These are phyloP conservation scores for Tilletia caries DNA, from an alignment of 1,284 basidiomycete genomes.

Conservation along the genomic window DNA sequence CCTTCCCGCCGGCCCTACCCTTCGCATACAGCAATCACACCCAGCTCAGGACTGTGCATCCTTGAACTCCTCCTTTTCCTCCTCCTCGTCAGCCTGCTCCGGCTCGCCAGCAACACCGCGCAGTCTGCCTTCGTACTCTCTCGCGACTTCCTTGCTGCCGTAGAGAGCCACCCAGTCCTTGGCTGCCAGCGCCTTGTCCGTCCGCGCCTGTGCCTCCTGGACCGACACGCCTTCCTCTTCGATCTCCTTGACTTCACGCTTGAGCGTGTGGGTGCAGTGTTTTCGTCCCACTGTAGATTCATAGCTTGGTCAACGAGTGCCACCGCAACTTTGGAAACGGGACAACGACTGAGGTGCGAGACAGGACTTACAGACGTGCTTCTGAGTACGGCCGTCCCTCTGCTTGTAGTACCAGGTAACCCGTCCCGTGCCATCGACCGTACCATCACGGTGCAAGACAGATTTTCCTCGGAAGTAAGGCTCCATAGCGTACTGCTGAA, in stretches of 20 bases:
- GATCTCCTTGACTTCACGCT: conserved; percentile 43
- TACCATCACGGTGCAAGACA: conserved; percentile 52
- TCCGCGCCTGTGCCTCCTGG: conserved; percentile 20
- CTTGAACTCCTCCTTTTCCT: background rate
- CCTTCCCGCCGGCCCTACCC: background rate
- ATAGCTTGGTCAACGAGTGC: too few relatives aligned
- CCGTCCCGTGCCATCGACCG: conserved; percentile 48
- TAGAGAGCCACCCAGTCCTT: conserved; percentile 26
- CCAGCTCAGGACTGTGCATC: background rate
- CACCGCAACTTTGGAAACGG: too few relatives aligned
- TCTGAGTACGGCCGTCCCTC: conserved; percentile 33
- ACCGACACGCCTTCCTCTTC: conserved; percentile 25
- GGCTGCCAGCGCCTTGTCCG: conserved; percentile 18
- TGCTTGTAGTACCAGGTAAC: conserved; percentile 50
- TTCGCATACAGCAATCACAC: background rate
- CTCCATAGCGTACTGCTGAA: conserved; percentile 52
- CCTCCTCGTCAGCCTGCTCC: background rate
- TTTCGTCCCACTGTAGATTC: conserved; percentile 30
- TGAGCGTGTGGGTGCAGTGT: conserved; percentile 31
- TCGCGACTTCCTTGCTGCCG: conserved; percentile 23
- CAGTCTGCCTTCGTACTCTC: conserved; percentile 20
- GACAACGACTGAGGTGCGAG: background rate
- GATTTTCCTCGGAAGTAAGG: conserved; percentile 49
- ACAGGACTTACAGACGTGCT: conserved; percentile 27
- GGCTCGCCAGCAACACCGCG: conserved; percentile 2